These are phyloP conservation scores for Claviceps maximensis DNA, from an alignment of 2,329 filamentous ascomycete species.

Conservation along the genomic window DNA sequence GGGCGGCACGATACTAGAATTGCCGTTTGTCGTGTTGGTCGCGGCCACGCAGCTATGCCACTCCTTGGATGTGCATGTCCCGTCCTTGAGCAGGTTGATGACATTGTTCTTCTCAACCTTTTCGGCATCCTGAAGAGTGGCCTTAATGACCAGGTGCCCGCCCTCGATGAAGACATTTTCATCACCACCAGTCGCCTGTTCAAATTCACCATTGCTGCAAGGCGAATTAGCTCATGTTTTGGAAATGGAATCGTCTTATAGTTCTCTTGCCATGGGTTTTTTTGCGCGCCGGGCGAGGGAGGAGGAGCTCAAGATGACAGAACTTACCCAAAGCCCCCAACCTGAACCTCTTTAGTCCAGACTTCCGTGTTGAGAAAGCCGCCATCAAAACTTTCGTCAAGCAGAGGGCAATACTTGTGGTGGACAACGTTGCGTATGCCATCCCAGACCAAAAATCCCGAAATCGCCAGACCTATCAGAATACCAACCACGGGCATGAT, in stretches of 20 bases:
- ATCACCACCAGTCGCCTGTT: constrained; percentile 56
- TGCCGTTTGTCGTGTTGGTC: constrained; percentile 59
- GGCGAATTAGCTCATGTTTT: not conserved
- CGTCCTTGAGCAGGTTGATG: constrained; percentile 53
- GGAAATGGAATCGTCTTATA: not conserved
- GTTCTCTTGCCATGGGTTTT: too few relatives aligned
- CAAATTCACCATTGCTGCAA: constrained; percentile 64
- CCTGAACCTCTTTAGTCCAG: constrained; percentile 63
- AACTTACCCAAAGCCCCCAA: constrained; percentile 69
- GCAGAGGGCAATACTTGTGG: constrained; percentile 58
- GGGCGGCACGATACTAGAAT: constrained; percentile 64
- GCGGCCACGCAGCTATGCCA: constrained; percentile 48
- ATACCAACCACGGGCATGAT: constrained; percentile 67
- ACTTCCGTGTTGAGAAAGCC: constrained; percentile 45
- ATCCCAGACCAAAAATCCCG: constrained; percentile 63
- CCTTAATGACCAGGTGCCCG: constrained; percentile 59
- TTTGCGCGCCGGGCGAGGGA: too few relatives aligned
- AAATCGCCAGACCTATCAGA: constrained; percentile 50
- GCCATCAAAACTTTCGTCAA: constrained; percentile 51
- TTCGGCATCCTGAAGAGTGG: constrained; percentile 58
- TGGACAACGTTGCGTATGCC: constrained; percentile 58
- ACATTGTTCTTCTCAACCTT: constrained; percentile 53
- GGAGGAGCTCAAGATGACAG: too few relatives aligned
- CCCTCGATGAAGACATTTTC: constrained; percentile 64
- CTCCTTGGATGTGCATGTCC: constrained; percentile 51